Conservation (phyloP, 306 rosid species). For the Glycine soja region DNA sequence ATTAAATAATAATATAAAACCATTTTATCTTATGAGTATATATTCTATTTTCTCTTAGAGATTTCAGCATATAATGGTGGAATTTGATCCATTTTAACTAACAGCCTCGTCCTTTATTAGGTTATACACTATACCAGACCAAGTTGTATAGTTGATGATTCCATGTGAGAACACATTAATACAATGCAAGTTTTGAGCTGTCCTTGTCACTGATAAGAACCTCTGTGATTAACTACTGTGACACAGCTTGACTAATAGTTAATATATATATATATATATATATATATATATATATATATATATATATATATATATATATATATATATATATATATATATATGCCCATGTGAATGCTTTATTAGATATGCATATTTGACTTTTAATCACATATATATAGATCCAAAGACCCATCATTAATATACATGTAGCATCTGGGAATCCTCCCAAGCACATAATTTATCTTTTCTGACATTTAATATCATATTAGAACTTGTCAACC, state of each 20-base stretch:
- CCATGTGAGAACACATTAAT: constrained; percentile 49
- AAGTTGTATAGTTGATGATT: constrained; percentile 24
- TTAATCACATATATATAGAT: constrained; percentile 31
- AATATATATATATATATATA: not conserved
- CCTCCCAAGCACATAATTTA: constrained; percentile 37
- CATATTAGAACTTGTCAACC: constrained; percentile 48
- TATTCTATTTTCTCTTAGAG: no score
- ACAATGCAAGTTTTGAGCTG: constrained; percentile 34
- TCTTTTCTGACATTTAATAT: constrained; percentile 43
- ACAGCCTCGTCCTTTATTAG: no score
- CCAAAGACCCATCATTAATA: constrained; percentile 43
- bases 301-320: no score
- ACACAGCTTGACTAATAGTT: constrained; percentile 36
- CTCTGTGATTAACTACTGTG: constrained; percentile 29
- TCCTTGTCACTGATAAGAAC: constrained; percentile 35
- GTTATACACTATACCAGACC: not conserved
- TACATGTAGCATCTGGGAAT: constrained; percentile 48
- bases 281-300: no score
- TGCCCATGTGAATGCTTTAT: constrained; percentile 46
- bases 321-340: no score
- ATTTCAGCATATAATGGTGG: no score
- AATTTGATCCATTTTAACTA: no score
- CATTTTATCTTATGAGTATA: no score
- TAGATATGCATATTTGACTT: constrained; percentile 49
- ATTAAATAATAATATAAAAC: no score